Percentiles rank a stretch among this genome's conserved stretches.
phyloP scores from a whole-genome alignment of 306 rosid genomes.

The Sindora glabra region DNA sequence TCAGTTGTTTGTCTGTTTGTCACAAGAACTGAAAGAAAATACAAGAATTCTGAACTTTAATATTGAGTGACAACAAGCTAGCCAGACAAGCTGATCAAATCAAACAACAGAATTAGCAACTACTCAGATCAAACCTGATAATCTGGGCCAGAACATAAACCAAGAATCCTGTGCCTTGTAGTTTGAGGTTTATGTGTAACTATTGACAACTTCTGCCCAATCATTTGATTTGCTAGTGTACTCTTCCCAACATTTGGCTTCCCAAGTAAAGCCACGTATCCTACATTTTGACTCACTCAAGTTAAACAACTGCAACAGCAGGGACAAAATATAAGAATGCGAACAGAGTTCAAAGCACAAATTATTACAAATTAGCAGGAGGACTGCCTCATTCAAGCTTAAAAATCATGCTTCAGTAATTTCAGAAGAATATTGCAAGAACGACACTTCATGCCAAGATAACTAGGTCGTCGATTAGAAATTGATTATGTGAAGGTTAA shows the following conservation, averaged over 20 bases:
- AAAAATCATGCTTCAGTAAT: neutral
- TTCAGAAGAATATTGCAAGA: neutral
- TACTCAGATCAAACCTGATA: constrained; percentile 70
- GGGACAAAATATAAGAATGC: neutral
- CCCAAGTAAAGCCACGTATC: constrained; percentile 88
- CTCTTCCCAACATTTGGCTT: constrained; percentile 98
- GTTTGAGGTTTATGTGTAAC: constrained; percentile 98
- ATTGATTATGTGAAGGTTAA: too few relatives aligned
- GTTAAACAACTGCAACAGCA: constrained; percentile 3
- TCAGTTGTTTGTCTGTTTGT: neutral
- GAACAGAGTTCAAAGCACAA: neutral
- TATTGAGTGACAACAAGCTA: neutral
- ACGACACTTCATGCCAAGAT: too few relatives aligned
- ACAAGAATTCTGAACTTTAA: too few relatives aligned
- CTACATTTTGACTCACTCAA: constrained; percentile 35
- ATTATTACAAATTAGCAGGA: neutral
- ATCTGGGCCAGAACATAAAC: constrained; percentile 79
- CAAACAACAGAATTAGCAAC: constrained; percentile 7
- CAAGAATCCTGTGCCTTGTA: constrained; percentile 87
- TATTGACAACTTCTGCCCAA: constrained; percentile 89
- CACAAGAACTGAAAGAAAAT: neutral
- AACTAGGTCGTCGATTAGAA: too few relatives aligned
- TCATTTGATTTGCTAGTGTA: constrained; percentile 86
- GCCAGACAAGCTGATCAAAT: constrained; percentile 2
- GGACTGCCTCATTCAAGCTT: neutral